A percentile compares a stretch with the other conserved stretches of the same genome.
These are phyloP conservation scores for Podila minutissima DNA, from an alignment of 192 early-diverging fungal species.

Conservation along the genomic window DNA sequence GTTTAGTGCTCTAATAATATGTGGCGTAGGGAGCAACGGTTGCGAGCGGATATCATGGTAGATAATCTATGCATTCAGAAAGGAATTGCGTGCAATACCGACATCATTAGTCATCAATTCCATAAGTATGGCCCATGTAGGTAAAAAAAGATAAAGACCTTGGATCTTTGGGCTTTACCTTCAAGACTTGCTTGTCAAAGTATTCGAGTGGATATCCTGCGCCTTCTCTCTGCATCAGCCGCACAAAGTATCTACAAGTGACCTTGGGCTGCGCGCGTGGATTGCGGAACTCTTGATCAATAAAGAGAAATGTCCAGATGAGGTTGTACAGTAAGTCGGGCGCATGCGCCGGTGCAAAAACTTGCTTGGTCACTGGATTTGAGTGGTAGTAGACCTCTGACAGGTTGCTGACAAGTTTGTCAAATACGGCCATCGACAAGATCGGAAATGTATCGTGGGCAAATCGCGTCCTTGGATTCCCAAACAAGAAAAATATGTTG, in stretches of 20 bases:
- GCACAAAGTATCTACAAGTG: slow-evolving; percentile 43
- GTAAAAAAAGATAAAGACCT: no score
- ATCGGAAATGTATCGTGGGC: slow-evolving; percentile 26
- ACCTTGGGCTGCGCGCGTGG: slow-evolving; percentile 33
- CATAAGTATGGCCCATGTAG: no score
- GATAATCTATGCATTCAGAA: slow-evolving; percentile 20
- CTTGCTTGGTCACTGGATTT: slow-evolving; percentile 39
- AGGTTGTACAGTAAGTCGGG: slow-evolving; percentile 30
- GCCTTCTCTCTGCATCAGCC: slow-evolving; percentile 30
- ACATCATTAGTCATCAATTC: no score
- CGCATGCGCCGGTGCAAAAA: slow-evolving; percentile 27
- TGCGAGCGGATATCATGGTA: slow-evolving; percentile 40
- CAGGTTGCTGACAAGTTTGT: slow-evolving; percentile 40
- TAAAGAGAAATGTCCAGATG: slow-evolving; percentile 50
- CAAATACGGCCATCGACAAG: slow-evolving; percentile 38
- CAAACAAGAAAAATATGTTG: background rate
- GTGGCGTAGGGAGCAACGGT: slow-evolving; percentile 39
- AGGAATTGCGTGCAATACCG: no score
- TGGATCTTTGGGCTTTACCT: slow-evolving; percentile 5
- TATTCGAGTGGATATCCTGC: slow-evolving; percentile 32
- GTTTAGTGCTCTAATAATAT: slow-evolving; percentile 23
- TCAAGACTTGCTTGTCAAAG: slow-evolving; percentile 45
- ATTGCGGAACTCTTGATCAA: slow-evolving; percentile 49
- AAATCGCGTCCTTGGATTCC: slow-evolving; percentile 38
- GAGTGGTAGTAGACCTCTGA: slow-evolving; percentile 43